Conservation (phyloP, 805 yeast genomes). For the Saccharomycopsis sp. region DNA sequence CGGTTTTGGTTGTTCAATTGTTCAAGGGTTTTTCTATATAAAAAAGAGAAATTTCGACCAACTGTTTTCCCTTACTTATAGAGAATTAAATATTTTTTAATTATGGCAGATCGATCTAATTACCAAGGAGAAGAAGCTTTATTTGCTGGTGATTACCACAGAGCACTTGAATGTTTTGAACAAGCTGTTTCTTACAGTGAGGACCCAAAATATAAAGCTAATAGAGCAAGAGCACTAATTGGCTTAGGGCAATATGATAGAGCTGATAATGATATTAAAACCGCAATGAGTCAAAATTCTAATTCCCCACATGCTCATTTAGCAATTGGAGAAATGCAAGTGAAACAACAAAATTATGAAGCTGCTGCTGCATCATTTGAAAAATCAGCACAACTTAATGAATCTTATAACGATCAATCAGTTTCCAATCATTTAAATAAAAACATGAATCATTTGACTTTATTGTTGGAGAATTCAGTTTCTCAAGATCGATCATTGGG, state of each 20-base stretch:
- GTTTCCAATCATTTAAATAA: slow-evolving; percentile 10
- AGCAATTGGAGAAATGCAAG: slow-evolving; percentile 17
- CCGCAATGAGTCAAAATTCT: slow-evolving; percentile 1
- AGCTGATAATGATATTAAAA: slow-evolving; percentile 6
- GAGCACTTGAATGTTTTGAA: slow-evolving; percentile 9
- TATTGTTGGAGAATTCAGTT: slow-evolving; percentile 17
- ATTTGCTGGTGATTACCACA: slow-evolving; percentile 3
- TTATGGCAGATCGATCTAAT: slow-evolving; percentile 6
- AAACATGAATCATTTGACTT: slow-evolving; percentile 7
- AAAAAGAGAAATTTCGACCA: too few relatives aligned
- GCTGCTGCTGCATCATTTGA: slow-evolving; percentile 16
- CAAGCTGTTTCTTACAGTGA: slow-evolving; percentile 5
- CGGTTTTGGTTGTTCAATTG: too few relatives aligned
- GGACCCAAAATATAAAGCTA: slow-evolving; percentile 11
- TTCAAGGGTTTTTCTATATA: too few relatives aligned
- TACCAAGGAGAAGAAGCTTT: slow-evolving; percentile 14
- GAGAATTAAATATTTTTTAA: slow-evolving; percentile 9
- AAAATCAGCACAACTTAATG: slow-evolving; percentile 17
- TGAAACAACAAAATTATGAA: slow-evolving; percentile 9
- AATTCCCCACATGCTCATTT: slow-evolving; percentile 12
- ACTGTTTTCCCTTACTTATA: not conserved
- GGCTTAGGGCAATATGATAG: slow-evolving; percentile 10
- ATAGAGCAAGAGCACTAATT: slow-evolving; percentile 17
- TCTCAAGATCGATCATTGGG: slow-evolving; percentile 18
- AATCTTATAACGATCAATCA: slow-evolving; percentile 2